Base-by-base conservation (phyloP, 495 filamentous ascomycete species). In the Pseudoneurospora amorphoporcata region DNA sequence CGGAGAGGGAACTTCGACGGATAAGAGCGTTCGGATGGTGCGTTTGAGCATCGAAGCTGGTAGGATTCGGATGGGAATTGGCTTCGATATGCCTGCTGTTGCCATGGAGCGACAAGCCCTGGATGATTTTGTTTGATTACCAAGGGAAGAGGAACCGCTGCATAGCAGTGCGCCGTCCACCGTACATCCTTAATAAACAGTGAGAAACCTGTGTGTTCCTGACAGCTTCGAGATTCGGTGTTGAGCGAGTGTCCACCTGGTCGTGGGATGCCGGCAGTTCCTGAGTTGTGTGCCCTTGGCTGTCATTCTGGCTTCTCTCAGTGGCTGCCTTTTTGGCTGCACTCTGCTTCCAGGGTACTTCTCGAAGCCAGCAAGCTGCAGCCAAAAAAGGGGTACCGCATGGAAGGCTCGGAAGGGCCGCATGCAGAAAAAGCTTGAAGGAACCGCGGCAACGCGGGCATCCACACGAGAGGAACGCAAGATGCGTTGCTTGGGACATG, bases 391-490 rank as follows among this genome's bases (percentile, higher is more conserved):
- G 53, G 53, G 53, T 65, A 65, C 53, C 53, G 23, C 68, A 73
- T 75, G 73, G 71, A 75, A 75, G 73, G 68, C 23, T 75, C 73
- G 73, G 73, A 75, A 73, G 68, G 65, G 73, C 71, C 73, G 68
- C 73, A 73, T 65, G 68, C 69, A 68, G 61, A 68, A 41, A 65
- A 35, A 17, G 53, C 53, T 61, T 61, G 53, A 61, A 61, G 53
- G 53, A 61, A 35, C 53, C 29, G 32, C 53, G 53, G 29, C 53
- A 65, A 23, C 53, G 53, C 53, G 53, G 29, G n/a, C 29, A 61
- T 65, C 53, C 53, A 65, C 53, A 35, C 53, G 14, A 61, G 23
- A 61, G 53, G 23, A 32, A 61, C 53, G 53, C 53, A 8, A 32
- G 23, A 32, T 32, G 47, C 19, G 14, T 58, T 32, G 29, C 53